Conservation (phyloP, 768 basidiomycete genomes). For the Rhodotorula sphaerocarpa region DNA sequence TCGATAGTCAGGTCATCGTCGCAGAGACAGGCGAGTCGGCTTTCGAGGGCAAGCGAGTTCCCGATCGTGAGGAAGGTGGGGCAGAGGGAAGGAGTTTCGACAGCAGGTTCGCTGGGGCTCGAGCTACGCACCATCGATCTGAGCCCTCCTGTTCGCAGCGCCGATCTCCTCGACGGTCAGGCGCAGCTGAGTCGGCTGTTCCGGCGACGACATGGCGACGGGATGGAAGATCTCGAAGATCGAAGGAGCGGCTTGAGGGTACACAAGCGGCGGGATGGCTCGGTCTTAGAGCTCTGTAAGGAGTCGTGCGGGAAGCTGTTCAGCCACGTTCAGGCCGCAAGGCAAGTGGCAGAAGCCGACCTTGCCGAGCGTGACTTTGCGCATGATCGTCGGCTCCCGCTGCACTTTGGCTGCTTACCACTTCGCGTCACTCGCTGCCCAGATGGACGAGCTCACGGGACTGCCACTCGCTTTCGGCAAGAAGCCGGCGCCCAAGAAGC, state of each 20-base stretch:
- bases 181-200: not conserved
- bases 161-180: conserved; percentile 21
- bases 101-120: no score
- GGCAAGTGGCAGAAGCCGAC: no score
- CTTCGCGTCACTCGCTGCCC: no score
- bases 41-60: no score
- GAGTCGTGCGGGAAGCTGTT: no score
- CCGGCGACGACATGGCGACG: not conserved
- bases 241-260: no score
- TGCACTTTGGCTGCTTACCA: not conserved
- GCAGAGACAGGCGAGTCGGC: no score
- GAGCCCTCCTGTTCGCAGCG: conserved; percentile 16
- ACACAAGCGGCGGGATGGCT: no score
- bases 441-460: conserved; percentile 57
- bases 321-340: no score
- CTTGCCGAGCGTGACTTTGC: no score
- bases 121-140: conserved; percentile 22
- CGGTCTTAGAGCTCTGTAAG: no score
- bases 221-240: not conserved
- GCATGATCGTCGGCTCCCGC: not conserved
- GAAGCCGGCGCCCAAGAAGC: conserved; percentile 53
- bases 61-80: not conserved
- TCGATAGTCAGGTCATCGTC: not conserved
- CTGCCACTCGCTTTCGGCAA: conserved; percentile 82
- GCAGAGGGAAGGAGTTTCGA: not conserved